These are phyloP conservation scores for Goffeauzyma gilvescens DNA, from an alignment of 768 basidiomycete genomes.

Conservation along the genomic window DNA sequence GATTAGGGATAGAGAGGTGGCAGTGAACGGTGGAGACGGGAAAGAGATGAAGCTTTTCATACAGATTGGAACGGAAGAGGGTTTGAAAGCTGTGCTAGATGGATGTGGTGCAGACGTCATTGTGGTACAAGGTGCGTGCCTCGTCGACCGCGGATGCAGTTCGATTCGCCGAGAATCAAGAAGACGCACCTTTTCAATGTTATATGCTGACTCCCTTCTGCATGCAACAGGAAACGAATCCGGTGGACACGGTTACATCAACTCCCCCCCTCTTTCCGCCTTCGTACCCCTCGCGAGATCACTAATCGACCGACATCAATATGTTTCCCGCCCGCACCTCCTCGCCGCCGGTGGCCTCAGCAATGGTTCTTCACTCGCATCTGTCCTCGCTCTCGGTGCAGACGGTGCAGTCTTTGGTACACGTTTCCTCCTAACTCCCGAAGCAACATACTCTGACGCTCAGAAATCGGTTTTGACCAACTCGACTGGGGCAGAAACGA, in stretches of 20 bases:
- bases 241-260: conserved; percentile 49
- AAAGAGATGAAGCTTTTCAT: conserved; percentile 37
- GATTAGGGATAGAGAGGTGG: conserved; percentile 41
- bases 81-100: conserved; percentile 43
- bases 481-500: conserved; percentile 32
- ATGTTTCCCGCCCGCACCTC: conserved; percentile 39
- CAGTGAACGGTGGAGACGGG: conserved; percentile 34
- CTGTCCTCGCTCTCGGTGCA: conserved; percentile 48
- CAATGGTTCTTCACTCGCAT: conserved; percentile 46
- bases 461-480: conserved; percentile 42
- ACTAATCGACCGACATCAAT: no score
- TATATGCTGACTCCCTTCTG: no score
- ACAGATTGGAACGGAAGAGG: conserved; percentile 44
- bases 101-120: conserved; percentile 57
- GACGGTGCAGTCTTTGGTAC: conserved; percentile 55
- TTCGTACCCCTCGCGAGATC: conserved; percentile 33
- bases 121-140: conserved; percentile 52
- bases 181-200: no score
- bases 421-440: conserved; percentile 50
- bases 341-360: conserved; percentile 59
- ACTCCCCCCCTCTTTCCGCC: conserved; percentile 41
- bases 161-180: not conserved
- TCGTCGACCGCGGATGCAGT: conserved; percentile 3
- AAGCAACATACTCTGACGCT: conserved; percentile 41
- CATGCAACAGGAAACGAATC: conserved; percentile 65